Conservation (phyloP, 2,329 filamentous ascomycete species). For the Pochonia chlamydosporia region DNA sequence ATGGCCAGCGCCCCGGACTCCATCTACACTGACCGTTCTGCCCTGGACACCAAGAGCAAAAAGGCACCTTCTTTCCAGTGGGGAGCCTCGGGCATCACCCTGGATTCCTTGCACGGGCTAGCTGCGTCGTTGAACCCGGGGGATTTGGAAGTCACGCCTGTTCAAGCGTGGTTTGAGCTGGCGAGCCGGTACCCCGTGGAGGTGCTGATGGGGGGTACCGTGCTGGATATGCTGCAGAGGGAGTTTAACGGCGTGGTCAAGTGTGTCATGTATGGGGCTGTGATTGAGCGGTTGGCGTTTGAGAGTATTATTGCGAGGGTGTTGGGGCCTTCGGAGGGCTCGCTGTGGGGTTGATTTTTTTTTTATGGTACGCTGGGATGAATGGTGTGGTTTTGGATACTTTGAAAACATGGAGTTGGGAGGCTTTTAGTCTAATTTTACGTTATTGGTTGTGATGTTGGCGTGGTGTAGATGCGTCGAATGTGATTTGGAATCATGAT, state of each 20-base stretch:
- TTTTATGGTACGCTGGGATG: not conserved
- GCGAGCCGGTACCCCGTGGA: constrained; percentile 32
- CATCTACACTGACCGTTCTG: constrained; percentile 22
- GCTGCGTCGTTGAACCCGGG: constrained; percentile 38
- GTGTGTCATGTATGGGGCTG: constrained; percentile 43
- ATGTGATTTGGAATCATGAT: too few species aligned
- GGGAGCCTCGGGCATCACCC: constrained; percentile 33
- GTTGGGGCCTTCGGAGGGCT: constrained; percentile 19
- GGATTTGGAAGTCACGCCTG: constrained; percentile 39
- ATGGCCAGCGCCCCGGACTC: constrained; percentile 32
- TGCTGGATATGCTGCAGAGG: constrained; percentile 31
- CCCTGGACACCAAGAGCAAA: not conserved
- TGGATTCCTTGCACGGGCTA: constrained; percentile 38
- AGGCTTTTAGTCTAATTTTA: too few species aligned
- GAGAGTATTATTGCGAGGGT: constrained; percentile 38
- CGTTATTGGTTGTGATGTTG: too few species aligned
- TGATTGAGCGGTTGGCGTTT: constrained; percentile 39
- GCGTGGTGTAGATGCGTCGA: too few species aligned
- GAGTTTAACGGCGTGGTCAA: constrained; percentile 38
- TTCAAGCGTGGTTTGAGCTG: constrained; percentile 52
- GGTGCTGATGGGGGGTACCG: constrained; percentile 26
- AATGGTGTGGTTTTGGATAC: not conserved
- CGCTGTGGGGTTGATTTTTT: not conserved
- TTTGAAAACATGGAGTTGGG: not conserved
- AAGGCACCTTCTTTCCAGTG: constrained; percentile 23